A percentile compares a stretch with the other conserved stretches of the same genome.
Conservation (phyloP, 2,329 filamentous ascomycete species). For the Lasiodiplodia gonubiensis region DNA sequence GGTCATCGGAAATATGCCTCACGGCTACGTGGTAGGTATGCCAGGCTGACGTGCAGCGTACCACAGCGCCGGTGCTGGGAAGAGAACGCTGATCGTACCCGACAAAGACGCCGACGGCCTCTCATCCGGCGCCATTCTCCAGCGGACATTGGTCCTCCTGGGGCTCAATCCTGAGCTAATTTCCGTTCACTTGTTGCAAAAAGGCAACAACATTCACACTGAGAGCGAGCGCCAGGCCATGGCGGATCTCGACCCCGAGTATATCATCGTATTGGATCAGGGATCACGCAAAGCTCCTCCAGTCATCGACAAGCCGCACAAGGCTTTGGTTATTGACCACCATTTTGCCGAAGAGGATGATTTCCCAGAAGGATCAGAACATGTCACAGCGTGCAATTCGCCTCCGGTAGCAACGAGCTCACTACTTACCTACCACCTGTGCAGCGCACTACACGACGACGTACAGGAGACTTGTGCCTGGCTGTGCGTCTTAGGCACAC, state of each 20-base stretch:
- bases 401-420: constrained; percentile 70
- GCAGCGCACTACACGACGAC: constrained; percentile 59
- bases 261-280: constrained; percentile 70
- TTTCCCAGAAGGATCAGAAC: constrained; percentile 61
- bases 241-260: constrained; percentile 58
- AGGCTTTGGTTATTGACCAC: constrained; percentile 68
- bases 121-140: constrained; percentile 67
- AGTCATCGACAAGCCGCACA: constrained; percentile 57
- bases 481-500: constrained; percentile 68
- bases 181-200: constrained; percentile 63
- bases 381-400: constrained; percentile 67
- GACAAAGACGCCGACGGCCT: constrained; percentile 74
- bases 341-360: constrained; percentile 60
- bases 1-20: neutral
- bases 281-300: constrained; percentile 63
- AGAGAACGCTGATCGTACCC: constrained; percentile 65
- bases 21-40: neutral
- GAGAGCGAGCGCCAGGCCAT: constrained; percentile 60
- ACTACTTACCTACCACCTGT: constrained; percentile 69
- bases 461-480: constrained; percentile 61
- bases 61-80: constrained; percentile 57
- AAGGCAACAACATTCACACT: constrained; percentile 65
- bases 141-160: constrained; percentile 64
- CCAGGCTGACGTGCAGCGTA: neutral
- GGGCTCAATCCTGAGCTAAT: constrained; percentile 62